Evolutionary conservation across 208 protist genomes (phyloP).

Genomic region (Wallacemonas sp.): DNA sequence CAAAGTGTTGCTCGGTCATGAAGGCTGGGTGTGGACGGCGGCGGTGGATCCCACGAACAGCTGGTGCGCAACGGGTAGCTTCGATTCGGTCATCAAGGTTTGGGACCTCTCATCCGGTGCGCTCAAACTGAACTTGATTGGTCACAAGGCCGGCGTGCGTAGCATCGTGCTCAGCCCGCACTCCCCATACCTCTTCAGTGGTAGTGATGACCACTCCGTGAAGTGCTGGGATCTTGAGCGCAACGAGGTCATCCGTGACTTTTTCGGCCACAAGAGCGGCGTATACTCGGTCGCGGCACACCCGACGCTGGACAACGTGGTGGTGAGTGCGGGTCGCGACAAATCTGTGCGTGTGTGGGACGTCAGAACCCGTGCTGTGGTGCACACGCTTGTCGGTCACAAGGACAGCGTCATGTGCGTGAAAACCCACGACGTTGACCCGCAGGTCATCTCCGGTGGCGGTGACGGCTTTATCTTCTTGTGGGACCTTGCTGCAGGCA

Average conservation of each 20-base stretch:
- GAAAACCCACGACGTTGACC: slow-evolving; percentile 84
- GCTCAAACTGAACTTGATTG: slow-evolving; percentile 98
- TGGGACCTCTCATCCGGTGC: slow-evolving; percentile 97
- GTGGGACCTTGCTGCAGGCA: slow-evolving; percentile 91
- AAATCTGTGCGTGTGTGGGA: slow-evolving; percentile 94
- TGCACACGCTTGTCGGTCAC: slow-evolving; percentile 94
- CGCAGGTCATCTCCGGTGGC: slow-evolving; percentile 94
- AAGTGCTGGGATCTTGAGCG: slow-evolving; percentile 99
- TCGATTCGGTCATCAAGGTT: slow-evolving; percentile 99
- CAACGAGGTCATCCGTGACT: slow-evolving; percentile 94
- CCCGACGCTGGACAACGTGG: slow-evolving; percentile 95
- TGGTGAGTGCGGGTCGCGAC: slow-evolving; percentile 98
- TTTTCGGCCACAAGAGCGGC: slow-evolving; percentile 97
- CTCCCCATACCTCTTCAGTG: slow-evolving; percentile 99
- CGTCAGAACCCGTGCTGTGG: slow-evolving; percentile 71
- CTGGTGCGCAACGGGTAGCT: slow-evolving; percentile 98
- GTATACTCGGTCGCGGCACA: slow-evolving; percentile 95
- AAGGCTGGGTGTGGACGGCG: slow-evolving; percentile 96
- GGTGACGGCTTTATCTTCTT: slow-evolving; percentile 93
- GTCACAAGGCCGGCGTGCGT: slow-evolving; percentile 95
- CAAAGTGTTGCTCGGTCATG: slow-evolving; percentile 88
- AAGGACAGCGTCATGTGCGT: slow-evolving; percentile 92
- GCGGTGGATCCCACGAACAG: slow-evolving; percentile 98
- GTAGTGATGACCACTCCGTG: slow-evolving; percentile 98
- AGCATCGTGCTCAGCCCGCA: slow-evolving; percentile 84